Evolutionary conservation across 805 yeast genomes (phyloP).

Genomic region (Teunomyces funiuensis): DNA sequence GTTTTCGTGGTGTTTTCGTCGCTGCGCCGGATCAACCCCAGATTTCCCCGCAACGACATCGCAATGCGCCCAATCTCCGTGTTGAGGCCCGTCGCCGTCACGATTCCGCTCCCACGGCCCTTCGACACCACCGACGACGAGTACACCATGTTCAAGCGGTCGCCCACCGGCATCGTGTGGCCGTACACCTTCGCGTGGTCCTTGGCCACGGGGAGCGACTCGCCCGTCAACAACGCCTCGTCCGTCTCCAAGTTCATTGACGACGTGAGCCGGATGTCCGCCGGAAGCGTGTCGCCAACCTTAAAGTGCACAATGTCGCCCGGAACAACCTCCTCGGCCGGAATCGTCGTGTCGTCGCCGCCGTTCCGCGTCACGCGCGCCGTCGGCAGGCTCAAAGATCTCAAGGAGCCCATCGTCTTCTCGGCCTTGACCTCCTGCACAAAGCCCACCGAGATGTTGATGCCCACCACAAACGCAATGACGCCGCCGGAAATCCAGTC

Average conservation of each 20-base stretch:
- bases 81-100: constrained; percentile 61
- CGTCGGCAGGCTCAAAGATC: constrained; percentile 65
- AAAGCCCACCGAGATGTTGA: constrained; percentile 67
- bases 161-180: constrained; percentile 60
- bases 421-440: constrained; percentile 74
- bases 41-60: constrained; percentile 47
- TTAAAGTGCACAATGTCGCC: constrained; percentile 65
- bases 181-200: constrained; percentile 42
- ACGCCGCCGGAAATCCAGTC: constrained; percentile 88
- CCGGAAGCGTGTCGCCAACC: constrained; percentile 77
- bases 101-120: constrained; percentile 74
- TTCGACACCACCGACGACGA: constrained; percentile 69
- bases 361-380: constrained; percentile 69
- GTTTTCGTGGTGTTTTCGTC: constrained; percentile 45
- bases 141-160: constrained; percentile 68
- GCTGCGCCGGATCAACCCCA: constrained; percentile 38
- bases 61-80: constrained; percentile 81
- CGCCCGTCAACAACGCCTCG: constrained; percentile 67
- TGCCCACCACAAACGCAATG: constrained; percentile 61
- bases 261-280: constrained; percentile 62
- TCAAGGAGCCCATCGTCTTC: constrained; percentile 73
- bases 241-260: constrained; percentile 68
- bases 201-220: constrained; percentile 64
- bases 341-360: constrained; percentile 55
- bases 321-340: constrained; percentile 67